Base-by-base conservation (phyloP, 352 stramenopile genomes). In the Phytophthora foliorum region DNA sequence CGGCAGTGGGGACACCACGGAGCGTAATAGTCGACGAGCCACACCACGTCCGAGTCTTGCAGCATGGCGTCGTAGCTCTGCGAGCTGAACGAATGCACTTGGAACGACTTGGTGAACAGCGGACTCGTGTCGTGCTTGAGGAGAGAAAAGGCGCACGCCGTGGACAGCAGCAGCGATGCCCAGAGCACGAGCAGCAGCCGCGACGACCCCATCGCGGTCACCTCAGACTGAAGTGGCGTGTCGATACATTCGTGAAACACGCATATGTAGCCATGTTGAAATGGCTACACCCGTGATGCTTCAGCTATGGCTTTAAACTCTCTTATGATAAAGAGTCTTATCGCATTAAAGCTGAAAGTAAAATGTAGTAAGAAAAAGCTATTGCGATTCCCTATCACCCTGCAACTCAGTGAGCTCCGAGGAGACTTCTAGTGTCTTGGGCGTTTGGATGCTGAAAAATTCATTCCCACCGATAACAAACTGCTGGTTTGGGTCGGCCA, bases 11-110 rank as follows among this genome's bases (percentile, higher is more conserved):
- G 84, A 61, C 89, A 96, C 89, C 87, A 95, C 8, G 89, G 86
- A 38, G 89, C 80, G 70, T 96, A 96, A 62, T 93, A 96, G 63
- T 96, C 87, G 27, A 96, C 77, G 41, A 94, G 50, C 87, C 87
- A 95, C 24, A 93, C 82, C 2, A 75, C 76, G 63, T 84, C 52
- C 6, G 80, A 82, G 44, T 70, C 69, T 55, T 86, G 82, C 65
- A 82, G 57, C 67, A 88, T 81, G 10, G 61, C 59, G n/a, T 73
- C 67, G 57, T 84, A 92, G 50, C 48, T 79, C 46, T 69, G 55
- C 9, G 62, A 25, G 29, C 66, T 74, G 6, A 92, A 72, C 39
- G 64, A 66, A 27, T 70, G 73, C 38, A 95, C 75, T 51, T 90
- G 80, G 63, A 89, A 90, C 59, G 85, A 89, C 57, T 89, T 77